Evolutionary conservation across 202 grass and related monocot genomes (phyloP).

Genomic region (Elaeis oleifera): DNA sequence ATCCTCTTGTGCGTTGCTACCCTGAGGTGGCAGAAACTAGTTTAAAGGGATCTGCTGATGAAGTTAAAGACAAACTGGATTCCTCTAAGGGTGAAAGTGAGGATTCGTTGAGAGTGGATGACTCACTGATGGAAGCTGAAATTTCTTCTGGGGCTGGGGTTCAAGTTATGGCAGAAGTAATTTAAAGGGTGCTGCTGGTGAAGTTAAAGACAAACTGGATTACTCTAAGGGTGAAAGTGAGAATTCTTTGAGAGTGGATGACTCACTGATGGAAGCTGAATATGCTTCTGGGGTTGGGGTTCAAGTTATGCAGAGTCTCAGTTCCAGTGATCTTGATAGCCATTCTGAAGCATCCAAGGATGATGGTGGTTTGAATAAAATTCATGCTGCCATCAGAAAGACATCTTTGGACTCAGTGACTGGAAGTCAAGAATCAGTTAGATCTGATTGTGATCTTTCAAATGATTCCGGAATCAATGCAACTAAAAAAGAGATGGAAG

Average conservation of each 20-base stretch:
- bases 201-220: slow-evolving; percentile 16
- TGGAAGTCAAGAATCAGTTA: slow-evolving; percentile 22
- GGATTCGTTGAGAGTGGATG: slow-evolving; percentile 30
- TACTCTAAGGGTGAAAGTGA: slow-evolving; percentile 1
- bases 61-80: slow-evolving; percentile 15
- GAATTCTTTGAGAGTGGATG: slow-evolving; percentile 31
- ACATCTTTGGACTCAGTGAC: slow-evolving; percentile 17
- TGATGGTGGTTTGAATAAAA: slow-evolving; percentile 41
- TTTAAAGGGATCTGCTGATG: slow-evolving; percentile 17
- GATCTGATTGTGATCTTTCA: slow-evolving; percentile 27
- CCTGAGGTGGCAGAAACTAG: slow-evolving; percentile 20
- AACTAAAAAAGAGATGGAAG: slow-evolving; percentile 31
- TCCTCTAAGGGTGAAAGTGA: neutral
- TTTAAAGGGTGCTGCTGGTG: slow-evolving; percentile 17
- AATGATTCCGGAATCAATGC: slow-evolving; percentile 18
- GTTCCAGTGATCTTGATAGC: slow-evolving; percentile 33
- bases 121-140: slow-evolving; percentile 4
- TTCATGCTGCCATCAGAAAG: slow-evolving; percentile 21
- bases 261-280: slow-evolving; percentile 5
- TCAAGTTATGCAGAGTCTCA: slow-evolving; percentile 4
- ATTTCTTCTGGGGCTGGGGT: neutral
- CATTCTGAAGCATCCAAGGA: slow-evolving; percentile 48
- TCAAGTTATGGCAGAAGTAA: slow-evolving; percentile 2
- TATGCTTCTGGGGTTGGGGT: slow-evolving; percentile 3
- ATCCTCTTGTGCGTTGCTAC: slow-evolving; percentile 20